Base-by-base conservation (phyloP, 345 rosid species). In the Heritiera fomes region DNA sequence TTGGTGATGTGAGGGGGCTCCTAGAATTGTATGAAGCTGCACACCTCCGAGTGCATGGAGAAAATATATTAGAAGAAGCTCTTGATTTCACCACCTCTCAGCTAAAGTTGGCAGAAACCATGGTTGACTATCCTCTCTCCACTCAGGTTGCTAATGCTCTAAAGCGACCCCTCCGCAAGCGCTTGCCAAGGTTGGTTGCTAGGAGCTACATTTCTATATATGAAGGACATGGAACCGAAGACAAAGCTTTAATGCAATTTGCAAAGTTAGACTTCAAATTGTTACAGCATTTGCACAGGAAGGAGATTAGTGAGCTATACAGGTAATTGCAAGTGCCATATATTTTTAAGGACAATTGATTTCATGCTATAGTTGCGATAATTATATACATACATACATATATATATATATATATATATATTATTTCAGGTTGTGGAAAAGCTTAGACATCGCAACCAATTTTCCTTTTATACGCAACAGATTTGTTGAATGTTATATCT, bases 231-330 rank as follows among this genome's bases (percentile, higher is more conserved):
- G 61, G 13, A 13, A 32, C 30, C 3, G 30, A 71, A 15, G 61
- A 65, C 30, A 7, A 49, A 43, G 11, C 5, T 3, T 58, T 87
- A 1, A 47, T 84, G 9, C 62, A 56, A 4, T 77, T 87, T 66
- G 85, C 87, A 9, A 87, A 84, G 77, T 20, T 87, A 11, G 87
- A 85, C 50, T 87, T 87, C 79, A 83, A 78, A 4, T 13, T 62
- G 8, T 32, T 84, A 41, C 85, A 84, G 49, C 40, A 73, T 8
- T 9, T 20, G 1, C 83, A 84, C 46, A 73, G 47, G 53, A 15
- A 78, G 43, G 85, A 86, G 45, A 49, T 84, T 5, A 58, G n/a
- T 17, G 67, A 38, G 4, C 55, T 84, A 8, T 1, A 71, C 11
- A 83, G 58, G 84, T 55, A 55, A 55, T 55, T 55, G 13, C 13